Evolutionary conservation across 371 early-diverging fungal genomes (phyloP), one percentile per base, ranked within the genome.

Genomic region (Dinochytrium kinnereticum): DNA sequence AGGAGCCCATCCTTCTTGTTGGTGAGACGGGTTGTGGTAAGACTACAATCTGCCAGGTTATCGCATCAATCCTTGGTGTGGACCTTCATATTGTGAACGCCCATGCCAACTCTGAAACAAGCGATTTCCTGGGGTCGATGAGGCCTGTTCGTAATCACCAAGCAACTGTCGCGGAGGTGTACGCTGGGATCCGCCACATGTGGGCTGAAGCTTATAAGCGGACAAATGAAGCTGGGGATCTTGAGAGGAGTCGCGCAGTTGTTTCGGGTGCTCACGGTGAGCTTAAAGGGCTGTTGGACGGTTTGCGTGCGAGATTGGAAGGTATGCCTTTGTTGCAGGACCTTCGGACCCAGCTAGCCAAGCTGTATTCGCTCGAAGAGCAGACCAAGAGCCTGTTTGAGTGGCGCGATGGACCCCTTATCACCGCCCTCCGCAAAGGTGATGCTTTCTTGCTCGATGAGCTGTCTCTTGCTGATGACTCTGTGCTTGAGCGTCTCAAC

Each of bases 11-110:
- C 28, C 82, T 99, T 26, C 88, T 99, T 3, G 96, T 99, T 0
- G 99, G 99, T 3, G 99, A 98, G 78, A 99, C 99, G 10, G 99
- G 99, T 21, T 96, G 97, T 80, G 99, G 99, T 68, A 99, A 99
- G 82, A 99, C 99, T 0, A 98, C 97, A 19, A 95, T 99, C 10
- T 96, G 96, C 80, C 97, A 99, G 81, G 89, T 97, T 86, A 79
- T 98, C 24, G 91, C 98, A 0, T 75, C 85, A 19, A 78, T 90
- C 31, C 84, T 87, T 51, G 75, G 83, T 7, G 88, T 87, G 38
- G 88, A 89, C 26, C 81, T 99, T 38, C 91, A 90, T 70, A 94
- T 95, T 59, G 92, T 99, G 69, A 99, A 98, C 77, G 97, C 99
- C 81, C 99, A 99, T 80, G 98, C 97, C 77, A 92, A 96, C 77